Evolutionary conservation across 2,329 filamentous ascomycete species (phyloP).

Genomic region (Lanzia echinophila): DNA sequence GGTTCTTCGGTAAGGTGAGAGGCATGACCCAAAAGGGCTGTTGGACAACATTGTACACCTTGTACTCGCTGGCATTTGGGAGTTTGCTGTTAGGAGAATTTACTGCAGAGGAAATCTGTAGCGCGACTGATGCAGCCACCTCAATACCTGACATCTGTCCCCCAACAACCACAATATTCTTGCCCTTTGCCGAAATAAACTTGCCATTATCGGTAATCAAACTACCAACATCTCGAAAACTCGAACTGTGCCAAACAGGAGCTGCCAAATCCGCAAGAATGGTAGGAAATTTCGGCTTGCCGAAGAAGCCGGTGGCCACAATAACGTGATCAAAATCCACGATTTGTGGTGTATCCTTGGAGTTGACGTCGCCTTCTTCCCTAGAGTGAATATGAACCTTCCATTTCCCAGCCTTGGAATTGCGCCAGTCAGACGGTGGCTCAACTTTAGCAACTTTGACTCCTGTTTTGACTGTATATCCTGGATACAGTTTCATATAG

Average conservation of each 20-base stretch:
- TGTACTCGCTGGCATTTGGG: conserved; percentile 42
- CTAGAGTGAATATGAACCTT: conserved; percentile 13
- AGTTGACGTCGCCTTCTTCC: background rate
- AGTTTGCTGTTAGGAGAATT: conserved; percentile 45
- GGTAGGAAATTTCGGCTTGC: conserved; percentile 48
- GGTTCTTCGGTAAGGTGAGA: conserved; percentile 34
- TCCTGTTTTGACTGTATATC: conserved; percentile 20
- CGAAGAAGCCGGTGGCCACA: conserved; percentile 72
- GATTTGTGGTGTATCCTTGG: background rate
- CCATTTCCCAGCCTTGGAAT: conserved; percentile 14
- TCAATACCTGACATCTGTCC: conserved; percentile 81
- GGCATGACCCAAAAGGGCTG: conserved; percentile 69
- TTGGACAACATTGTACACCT: conserved; percentile 62
- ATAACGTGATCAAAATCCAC: conserved; percentile 61
- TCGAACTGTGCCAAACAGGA: conserved; percentile 61
- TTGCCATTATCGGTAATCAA: conserved; percentile 36
- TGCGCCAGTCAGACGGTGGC: background rate
- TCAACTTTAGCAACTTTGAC: conserved; percentile 18
- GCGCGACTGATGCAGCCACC: conserved; percentile 64
- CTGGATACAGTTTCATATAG: conserved; percentile 52
- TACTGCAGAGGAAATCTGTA: conserved; percentile 58
- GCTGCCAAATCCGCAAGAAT: conserved; percentile 31
- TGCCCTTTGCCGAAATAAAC: conserved; percentile 31
- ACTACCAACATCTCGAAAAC: conserved; percentile 49
- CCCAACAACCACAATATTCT: conserved; percentile 67